A percentile compares a stretch with the other conserved stretches of the same genome.
Evolutionary conservation across 768 basidiomycete species (phyloP).

Genomic region (Psilocybe azurescens): DNA sequence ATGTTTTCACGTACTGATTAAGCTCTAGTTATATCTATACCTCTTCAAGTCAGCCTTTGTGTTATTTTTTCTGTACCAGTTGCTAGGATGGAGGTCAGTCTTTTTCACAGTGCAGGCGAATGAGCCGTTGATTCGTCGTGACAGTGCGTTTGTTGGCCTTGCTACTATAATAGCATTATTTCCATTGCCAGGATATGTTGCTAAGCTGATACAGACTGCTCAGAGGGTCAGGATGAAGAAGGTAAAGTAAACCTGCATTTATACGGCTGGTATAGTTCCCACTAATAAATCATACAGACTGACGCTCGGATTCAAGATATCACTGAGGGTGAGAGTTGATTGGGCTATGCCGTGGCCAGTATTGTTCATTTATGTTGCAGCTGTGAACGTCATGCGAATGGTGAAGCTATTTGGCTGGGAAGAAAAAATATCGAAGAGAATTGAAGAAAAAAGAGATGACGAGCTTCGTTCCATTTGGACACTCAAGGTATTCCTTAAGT

Average conservation of each 20-base stretch:
- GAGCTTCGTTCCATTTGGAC: constrained; percentile 66
- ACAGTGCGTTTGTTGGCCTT: constrained; percentile 61
- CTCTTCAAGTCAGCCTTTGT: constrained; percentile 44
- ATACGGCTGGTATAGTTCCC: neutral
- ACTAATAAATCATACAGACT: constrained; percentile 22
- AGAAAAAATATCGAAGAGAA: constrained; percentile 56
- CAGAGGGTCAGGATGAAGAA: constrained; percentile 53
- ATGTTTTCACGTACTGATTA: constrained; percentile 9
- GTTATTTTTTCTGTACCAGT: constrained; percentile 50
- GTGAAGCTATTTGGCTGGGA: constrained; percentile 79
- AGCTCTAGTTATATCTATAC: constrained; percentile 39
- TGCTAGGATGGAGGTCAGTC: constrained; percentile 52
- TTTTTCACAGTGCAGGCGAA: constrained; percentile 22
- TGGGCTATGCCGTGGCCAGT: neutral
- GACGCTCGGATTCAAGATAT: constrained; percentile 68
- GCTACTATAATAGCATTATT: constrained; percentile 54
- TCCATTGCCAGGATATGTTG: constrained; percentile 64
- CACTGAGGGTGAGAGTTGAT: constrained; percentile 42
- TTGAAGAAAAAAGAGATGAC: constrained; percentile 63
- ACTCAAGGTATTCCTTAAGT: constrained; percentile 27
- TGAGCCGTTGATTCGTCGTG: constrained; percentile 19
- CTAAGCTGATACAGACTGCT: constrained; percentile 45
- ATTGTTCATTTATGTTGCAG: constrained; percentile 31
- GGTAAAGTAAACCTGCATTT: constrained; percentile 12
- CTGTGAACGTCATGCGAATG: constrained; percentile 67